These are phyloP conservation scores for Nemania abortiva DNA, from an alignment of 2,329 filamentous ascomycete genomes.

Conservation along the genomic window DNA sequence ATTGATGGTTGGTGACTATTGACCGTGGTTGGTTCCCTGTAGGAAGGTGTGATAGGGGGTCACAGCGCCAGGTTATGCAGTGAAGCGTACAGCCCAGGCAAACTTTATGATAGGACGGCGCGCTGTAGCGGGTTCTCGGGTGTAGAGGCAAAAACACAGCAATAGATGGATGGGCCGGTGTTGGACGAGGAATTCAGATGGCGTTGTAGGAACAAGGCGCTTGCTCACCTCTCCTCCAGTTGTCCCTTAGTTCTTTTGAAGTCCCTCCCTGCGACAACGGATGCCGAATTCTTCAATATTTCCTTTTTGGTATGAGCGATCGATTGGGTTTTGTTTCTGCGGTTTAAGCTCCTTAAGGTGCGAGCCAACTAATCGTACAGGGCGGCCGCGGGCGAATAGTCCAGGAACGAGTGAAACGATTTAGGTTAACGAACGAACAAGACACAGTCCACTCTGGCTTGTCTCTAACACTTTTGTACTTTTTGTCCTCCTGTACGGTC, in stretches of 20 bases:
- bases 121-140: constrained; percentile 8
- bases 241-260: constrained; percentile 17
- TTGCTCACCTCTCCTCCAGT: constrained; percentile 30
- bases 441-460: constrained; percentile 39
- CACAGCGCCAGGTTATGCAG: constrained; percentile 5
- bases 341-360: constrained; percentile 10
- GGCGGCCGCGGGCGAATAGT: constrained; percentile 23
- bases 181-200: neutral
- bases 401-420: constrained; percentile 32
- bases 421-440: constrained; percentile 45
- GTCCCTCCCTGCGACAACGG: constrained; percentile 6
- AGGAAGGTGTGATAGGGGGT: constrained; percentile 5
- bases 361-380: constrained; percentile 10
- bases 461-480: constrained; percentile 36
- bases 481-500: constrained; percentile 33
- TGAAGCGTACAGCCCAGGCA: constrained; percentile 4
- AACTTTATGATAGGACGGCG: constrained; percentile 15
- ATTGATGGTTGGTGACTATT: constrained; percentile 13
- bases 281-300: constrained; percentile 9
- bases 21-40: neutral
- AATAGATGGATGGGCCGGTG: neutral
- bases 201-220: constrained; percentile 1
- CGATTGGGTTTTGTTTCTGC: constrained; percentile 29
- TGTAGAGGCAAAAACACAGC: neutral
- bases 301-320: constrained; percentile 28